phyloP scores from a whole-genome alignment of 805 yeast species.

The Pichia sporocuriosa region DNA sequence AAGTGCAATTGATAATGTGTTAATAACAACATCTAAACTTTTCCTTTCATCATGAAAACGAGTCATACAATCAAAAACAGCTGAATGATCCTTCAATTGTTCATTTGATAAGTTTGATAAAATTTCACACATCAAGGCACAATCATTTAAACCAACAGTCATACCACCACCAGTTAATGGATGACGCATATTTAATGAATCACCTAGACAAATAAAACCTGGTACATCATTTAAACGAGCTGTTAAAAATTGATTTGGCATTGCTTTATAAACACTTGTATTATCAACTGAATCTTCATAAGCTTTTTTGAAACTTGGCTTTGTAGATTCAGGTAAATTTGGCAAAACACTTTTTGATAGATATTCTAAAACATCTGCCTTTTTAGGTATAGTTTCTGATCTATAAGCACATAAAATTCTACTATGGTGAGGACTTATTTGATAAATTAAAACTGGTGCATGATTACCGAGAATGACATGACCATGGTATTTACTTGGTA shows the following conservation, averaged over 20 bases:
- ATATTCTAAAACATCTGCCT: constrained; percentile 48
- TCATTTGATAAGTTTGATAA: constrained; percentile 49
- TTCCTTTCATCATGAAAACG: constrained; percentile 77
- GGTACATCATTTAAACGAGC: constrained; percentile 65
- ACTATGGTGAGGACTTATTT: constrained; percentile 74
- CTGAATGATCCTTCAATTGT: constrained; percentile 50
- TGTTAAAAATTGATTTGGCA: constrained; percentile 91
- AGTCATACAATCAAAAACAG: constrained; percentile 48
- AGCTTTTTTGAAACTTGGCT: constrained; percentile 66
- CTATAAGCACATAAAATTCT: constrained; percentile 86
- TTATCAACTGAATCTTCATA: constrained; percentile 32
- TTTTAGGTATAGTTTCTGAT: constrained; percentile 65
- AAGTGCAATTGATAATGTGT: constrained; percentile 84
- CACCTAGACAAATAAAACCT: constrained; percentile 83
- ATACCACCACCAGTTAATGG: constrained; percentile 99
- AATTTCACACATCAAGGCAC: constrained; percentile 57
- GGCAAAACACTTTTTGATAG: constrained; percentile 56
- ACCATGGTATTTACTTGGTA: constrained; percentile 74
- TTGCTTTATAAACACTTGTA: constrained; percentile 55
- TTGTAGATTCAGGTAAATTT: constrained; percentile 53
- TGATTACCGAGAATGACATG: constrained; percentile 84
- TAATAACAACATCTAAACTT: constrained; percentile 72
- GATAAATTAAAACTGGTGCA: constrained; percentile 85
- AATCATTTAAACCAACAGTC: constrained; percentile 94
- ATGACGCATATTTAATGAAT: constrained; percentile 94